Base-by-base conservation (phyloP, 371 early-diverging fungal species). In the Mortierella sp. region DNA sequence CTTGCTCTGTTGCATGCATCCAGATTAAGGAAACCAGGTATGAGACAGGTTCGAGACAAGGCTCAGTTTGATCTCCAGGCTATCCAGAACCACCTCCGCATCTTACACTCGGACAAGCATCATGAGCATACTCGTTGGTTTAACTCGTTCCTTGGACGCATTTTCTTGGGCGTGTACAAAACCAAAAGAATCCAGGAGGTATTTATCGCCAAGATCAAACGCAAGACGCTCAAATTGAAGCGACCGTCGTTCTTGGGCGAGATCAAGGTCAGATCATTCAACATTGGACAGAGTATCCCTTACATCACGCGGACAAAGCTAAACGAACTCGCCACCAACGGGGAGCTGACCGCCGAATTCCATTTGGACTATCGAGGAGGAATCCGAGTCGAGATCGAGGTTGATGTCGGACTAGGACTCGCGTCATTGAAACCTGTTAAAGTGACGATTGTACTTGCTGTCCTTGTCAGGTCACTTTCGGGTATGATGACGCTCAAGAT, bases 141-240 rank as follows among this genome's bases (percentile, higher is more conserved):
- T 53, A 96, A 96, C 78, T 95, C 94, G 0, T 82, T 96, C 13
- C 72, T 95, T 13, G 96, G 97, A 1, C 86, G 97, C 6, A 73
- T 91, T 10, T 94, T 94, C 54, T 74, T 92, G 31, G 86, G 85
- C 12, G 80, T 91, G 0, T 90, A 91, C 76, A 85, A 86, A 63
- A 91, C 93, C 0, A 82, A 91, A 19, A 79, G 74, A 48, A 74
- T 90, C 45, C 83, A 86, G 47, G 78, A 83, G 12, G 79, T 85
- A 29, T 80, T 92, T 37, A 88, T 88, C 45, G 81, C 85, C 49
- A 94, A 93, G 64, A 80, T 94, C 19, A 79, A 81, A 5, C 81
- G 82, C 40, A 91, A 92, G 67, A 78, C 87, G 0, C 79, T 89
- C 46, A 92, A 90, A 58, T 84, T 90, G 14, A 83, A 88, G 44